A percentile compares a stretch with the other conserved stretches of the same genome.
These are phyloP conservation scores for Globisporangium apiculatum DNA, from an alignment of 352 stramenopile species.

Conservation along the genomic window DNA sequence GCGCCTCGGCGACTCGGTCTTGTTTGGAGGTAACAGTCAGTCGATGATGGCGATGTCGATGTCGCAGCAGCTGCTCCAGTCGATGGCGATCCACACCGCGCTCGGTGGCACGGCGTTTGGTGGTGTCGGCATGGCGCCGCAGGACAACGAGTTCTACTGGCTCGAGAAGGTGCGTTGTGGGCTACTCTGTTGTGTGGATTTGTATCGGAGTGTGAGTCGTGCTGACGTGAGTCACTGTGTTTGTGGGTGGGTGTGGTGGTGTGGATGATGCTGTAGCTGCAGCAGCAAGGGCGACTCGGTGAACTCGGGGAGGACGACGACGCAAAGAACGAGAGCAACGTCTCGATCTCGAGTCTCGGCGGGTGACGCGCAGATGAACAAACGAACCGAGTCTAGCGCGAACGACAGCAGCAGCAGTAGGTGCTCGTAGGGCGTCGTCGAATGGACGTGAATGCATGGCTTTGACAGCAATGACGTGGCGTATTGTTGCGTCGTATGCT, in stretches of 20 bases:
- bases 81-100: constrained; percentile 73
- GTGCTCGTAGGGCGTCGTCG: too few species aligned
- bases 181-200: not conserved
- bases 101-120: constrained; percentile 38
- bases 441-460: not conserved
- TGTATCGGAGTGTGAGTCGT: not conserved
- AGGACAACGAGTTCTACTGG: constrained; percentile 88
- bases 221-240: not conserved
- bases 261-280: constrained; percentile 30
- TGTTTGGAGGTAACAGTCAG: constrained; percentile 47
- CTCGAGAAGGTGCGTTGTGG: constrained; percentile 62
- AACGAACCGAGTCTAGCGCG: not conserved
- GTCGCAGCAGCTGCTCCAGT: constrained; percentile 86
- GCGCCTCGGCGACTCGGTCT: constrained; percentile 75
- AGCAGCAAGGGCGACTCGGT: constrained; percentile 46
- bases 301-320: constrained; percentile 29
- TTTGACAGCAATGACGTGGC: not conserved
- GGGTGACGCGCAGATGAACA: constrained; percentile 1
- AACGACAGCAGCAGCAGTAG: too few species aligned
- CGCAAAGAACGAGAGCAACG: constrained; percentile 27
- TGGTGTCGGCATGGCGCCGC: constrained; percentile 33
- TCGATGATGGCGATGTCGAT: constrained; percentile 40
- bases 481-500: not conserved
- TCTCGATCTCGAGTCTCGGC: constrained; percentile 41
- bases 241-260: not conserved